Percentiles rank a stretch among this genome's conserved stretches.
Evolutionary conservation across 306 rosid species (phyloP).

Genomic region (Malus sieversii): DNA sequence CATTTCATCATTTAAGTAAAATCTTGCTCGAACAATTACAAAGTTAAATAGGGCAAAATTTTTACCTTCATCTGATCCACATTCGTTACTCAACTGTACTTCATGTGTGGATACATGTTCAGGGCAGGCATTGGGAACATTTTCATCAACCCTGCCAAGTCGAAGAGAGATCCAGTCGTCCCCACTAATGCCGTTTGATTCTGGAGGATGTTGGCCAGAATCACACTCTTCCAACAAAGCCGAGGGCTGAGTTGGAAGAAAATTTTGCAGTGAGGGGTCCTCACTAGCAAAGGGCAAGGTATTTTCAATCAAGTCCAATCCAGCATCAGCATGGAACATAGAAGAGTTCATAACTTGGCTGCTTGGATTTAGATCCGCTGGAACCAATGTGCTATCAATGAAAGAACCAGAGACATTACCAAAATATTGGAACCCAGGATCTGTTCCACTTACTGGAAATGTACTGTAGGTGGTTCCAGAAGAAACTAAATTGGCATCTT

Average conservation of each 20-base stretch:
- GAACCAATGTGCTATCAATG: constrained; percentile 8
- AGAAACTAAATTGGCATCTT: constrained; percentile 8
- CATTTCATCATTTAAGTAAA: neutral
- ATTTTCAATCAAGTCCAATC: constrained; percentile 10
- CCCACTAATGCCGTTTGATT: constrained; percentile 3
- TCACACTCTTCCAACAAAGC: constrained; percentile 5
- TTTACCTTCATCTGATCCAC: constrained; percentile 12
- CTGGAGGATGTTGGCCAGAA: neutral
- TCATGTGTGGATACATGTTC: neutral
- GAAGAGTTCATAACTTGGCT: constrained; percentile 8
- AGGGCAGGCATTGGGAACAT: neutral
- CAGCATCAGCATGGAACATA: neutral
- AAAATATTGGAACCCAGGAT: constrained; percentile 11
- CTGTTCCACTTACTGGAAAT: neutral
- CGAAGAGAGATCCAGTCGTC: constrained; percentile 17
- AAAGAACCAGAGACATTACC: constrained; percentile 4
- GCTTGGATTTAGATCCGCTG: neutral
- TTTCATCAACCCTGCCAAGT: constrained; percentile 3
- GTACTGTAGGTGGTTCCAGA: neutral
- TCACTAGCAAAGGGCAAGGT: constrained; percentile 1
- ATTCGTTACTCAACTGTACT: neutral
- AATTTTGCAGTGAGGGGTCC: constrained; percentile 4
- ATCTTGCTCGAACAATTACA: neutral
- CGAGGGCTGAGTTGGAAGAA: constrained; percentile 3
- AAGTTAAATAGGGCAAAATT: neutral